These are phyloP conservation scores for Russula emetica DNA, from an alignment of 768 basidiomycete genomes.

Conservation along the genomic window DNA sequence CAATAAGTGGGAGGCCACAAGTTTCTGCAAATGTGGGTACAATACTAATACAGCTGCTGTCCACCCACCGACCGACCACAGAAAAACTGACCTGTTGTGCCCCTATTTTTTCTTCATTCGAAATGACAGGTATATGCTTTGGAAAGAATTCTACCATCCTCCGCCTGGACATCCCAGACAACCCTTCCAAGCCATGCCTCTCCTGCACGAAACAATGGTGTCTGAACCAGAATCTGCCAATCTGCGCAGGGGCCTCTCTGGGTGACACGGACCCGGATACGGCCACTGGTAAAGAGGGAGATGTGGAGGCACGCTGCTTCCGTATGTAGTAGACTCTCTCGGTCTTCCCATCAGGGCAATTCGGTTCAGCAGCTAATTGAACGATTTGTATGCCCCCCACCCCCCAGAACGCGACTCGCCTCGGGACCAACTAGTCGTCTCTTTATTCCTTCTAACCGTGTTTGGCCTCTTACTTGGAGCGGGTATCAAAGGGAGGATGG, in stretches of 20 bases:
- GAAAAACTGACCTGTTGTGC: too few relatives aligned
- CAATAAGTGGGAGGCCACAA: slow-evolving; percentile 85
- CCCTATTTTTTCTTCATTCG: not conserved
- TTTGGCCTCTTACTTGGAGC: slow-evolving; percentile 82
- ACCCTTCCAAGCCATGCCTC: slow-evolving; percentile 84
- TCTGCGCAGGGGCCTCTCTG: slow-evolving; percentile 74
- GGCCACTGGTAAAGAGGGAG: slow-evolving; percentile 91
- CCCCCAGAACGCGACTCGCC: slow-evolving; percentile 85
- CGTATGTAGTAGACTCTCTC: slow-evolving; percentile 57
- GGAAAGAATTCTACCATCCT: slow-evolving; percentile 82
- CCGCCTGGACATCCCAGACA: slow-evolving; percentile 72
- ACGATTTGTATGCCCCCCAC: slow-evolving; percentile 35
- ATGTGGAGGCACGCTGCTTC: slow-evolving; percentile 94
- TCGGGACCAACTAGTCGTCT: slow-evolving; percentile 90
- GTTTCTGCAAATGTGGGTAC: slow-evolving; percentile 79
- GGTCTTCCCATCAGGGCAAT: not conserved
- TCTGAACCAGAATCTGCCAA: slow-evolving; percentile 82
- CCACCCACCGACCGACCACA: too few relatives aligned
- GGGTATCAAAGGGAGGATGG: slow-evolving; percentile 77
- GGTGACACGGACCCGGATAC: slow-evolving; percentile 91
- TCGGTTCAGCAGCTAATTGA: slow-evolving; percentile 16
- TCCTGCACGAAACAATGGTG: slow-evolving; percentile 97
- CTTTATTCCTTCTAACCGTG: slow-evolving; percentile 82
- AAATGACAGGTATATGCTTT: slow-evolving; percentile 78
- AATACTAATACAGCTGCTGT: slow-evolving; percentile 7